Evolutionary conservation across 306 rosid genomes (phyloP), one percentile per base, ranked within the genome.

Genomic region (Sindora glabra): DNA sequence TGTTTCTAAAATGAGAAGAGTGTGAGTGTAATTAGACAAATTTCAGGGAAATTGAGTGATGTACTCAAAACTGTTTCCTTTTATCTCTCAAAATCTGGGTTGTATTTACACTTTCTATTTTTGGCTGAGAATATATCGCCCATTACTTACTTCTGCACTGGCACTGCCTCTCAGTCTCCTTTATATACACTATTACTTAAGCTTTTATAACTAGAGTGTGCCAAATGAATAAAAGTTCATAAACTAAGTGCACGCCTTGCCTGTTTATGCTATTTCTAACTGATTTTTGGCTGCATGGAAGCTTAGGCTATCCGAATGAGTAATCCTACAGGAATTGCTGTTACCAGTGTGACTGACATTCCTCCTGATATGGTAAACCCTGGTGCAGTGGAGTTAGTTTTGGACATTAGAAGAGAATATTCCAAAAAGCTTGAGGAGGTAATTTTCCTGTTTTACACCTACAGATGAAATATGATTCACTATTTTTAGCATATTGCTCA

Each of bases 381-480:
- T 34, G 84, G 78, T 63, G 82, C 88, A 6, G 80, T 81, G 52
- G 96, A 92, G 59, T 86, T 86, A 64, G 82, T 80, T 63, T 71
- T 83, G 61, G 92, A 83, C 66, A 83, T 82, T 64, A 83, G 92
- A 76, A 83, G 81, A 54, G 95, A 92, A 68, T 88, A 86, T 63
- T 74, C 81, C 70, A 74, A 78, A 77, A 92, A 83, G 79, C 94
- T 88, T 49, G 95, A 86, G 62, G 86, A 86, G 96, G 98, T 92
- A 71, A 68, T 18, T 39, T 52, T 70, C 38, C 41, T 37, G 55
- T 33, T 38, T 67, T 22, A 22, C 29, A 40, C 40, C 32, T 3
- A 34, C 66, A 49, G 52, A 54, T 66, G 44, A 57, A 81, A 52
- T 46, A 45, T 38, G 59, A 39, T 33, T 62, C 51, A 30, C 15